Evolutionary conservation across 768 basidiomycete genomes (phyloP), one percentile per base, ranked within the genome.

Genomic region (Termitomyces sp.): DNA sequence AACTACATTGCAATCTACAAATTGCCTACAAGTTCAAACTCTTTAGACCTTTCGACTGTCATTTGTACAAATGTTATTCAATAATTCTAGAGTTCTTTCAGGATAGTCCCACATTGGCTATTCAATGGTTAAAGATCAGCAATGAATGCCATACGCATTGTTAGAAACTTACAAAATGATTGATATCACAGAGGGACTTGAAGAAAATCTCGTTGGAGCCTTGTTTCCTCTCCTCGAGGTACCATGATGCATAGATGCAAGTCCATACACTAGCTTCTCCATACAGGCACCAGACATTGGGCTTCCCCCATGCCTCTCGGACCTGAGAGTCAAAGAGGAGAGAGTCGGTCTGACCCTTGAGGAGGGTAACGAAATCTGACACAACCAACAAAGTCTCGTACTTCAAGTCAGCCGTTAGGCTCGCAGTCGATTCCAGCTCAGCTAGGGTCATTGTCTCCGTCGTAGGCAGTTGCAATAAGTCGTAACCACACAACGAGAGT

Each of bases 21-120:
- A 5, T 37, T 8, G 17, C 21, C 12, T 26, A 44, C 14, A 46
- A 26, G 1, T 9, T 7, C 5, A n/a, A 9, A 2, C 17, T 15
- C 30, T 46, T 30, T 9, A 1, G 45, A 3, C 26, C 7, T 45
- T 26, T 50, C 37, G 23, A n/a, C n/a, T 9, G 17, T 23, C 50
- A 8, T 28, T 28, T 15, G 38, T 28, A 21, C 28, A 30, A 4
- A 41, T 41, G 11, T 21, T 21, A 3, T 43, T 53, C 51, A 53
- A n/a, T n/a, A 42, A 26, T 12, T 43, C 30, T 17, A 53, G 41
- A 46, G 53, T 37, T 31, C 1, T 54, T 12, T 47, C 56, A 10
- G 56, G 56, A 38, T 48, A 45, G n/a, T 57, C 56, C 56, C 56
- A 57, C 50, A 57, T 46, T 14, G 47, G 40, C 56, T 57, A 9